Evolutionary conservation across 345 rosid species (phyloP), one percentile per base, ranked within the genome.

Genomic region (Aquilaria yunnanensis): DNA sequence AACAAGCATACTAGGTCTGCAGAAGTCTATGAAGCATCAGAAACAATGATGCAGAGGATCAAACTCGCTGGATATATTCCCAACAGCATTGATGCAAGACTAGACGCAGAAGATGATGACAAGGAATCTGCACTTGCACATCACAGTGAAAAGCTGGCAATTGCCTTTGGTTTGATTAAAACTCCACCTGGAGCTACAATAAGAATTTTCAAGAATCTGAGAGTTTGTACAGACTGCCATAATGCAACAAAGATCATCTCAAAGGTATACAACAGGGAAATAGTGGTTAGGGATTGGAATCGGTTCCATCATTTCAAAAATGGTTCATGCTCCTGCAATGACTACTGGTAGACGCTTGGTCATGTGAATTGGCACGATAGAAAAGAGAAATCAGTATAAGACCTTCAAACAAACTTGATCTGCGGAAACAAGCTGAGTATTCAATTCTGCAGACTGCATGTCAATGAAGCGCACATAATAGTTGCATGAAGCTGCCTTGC

Each of bases 201-300:
- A 52, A 75, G 68, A 58, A 65, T 85, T 14, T 88, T 80, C 41
- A 90, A 87, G 84, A 87, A 87, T 75, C 76, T 86, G 46, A 72
- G 87, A 14, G 62, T 84, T n/a, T 86, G 89, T 64, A 82, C 83
- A 45, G 96, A 86, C 61, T 84, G 96, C 59, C 96, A 89, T 56
- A 71, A 83, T 10, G 81, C 88, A 16, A 62, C 83, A 23, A 85
- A 87, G 65, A 78, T 84, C 57, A 85, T 87, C 67, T 87, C 94
- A 3, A 70, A 78, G 56, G 63, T 76, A n/a, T 83, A 87, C 32
- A 60, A 67, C 8, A 78, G 86, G 3, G 71, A 70, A 68, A 83
- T 83, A 50, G 67, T 77, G 2, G 83, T 90, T 8, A 69, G 90
- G 32, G 92, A 89, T 59, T 57, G 88, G 46, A 83, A 81, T 67